Percentiles rank a stretch among this genome's conserved stretches.
phyloP scores from a whole-genome alignment of 352 stramenopile genomes.

The Globisporangium splendens region DNA sequence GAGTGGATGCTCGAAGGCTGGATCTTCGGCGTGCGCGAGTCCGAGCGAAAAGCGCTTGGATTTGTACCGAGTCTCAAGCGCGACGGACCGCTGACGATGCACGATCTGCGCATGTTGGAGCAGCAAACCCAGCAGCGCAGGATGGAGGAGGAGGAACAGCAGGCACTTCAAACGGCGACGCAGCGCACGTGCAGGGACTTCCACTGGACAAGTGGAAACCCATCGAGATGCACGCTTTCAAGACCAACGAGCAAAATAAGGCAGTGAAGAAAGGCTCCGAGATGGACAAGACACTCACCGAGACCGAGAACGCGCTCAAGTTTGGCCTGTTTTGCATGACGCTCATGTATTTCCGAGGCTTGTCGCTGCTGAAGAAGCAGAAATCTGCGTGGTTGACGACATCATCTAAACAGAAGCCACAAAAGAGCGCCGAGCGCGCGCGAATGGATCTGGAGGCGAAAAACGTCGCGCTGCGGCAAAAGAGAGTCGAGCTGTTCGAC shows the following conservation, averaged over 20 bases:
- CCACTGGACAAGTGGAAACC: conserved; percentile 72
- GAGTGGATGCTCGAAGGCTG: conserved; percentile 96
- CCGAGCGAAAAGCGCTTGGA: conserved; percentile 54
- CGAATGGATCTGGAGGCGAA: conserved; percentile 50
- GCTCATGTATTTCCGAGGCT: conserved; percentile 94
- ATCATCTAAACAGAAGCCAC: conserved; percentile 11
- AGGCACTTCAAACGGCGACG: conserved; percentile 15
- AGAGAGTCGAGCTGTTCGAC: conserved; percentile 40
- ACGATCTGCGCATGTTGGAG: conserved; percentile 62
- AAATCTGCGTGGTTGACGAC: conserved; percentile 65
- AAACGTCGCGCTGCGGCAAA: conserved; percentile 35
- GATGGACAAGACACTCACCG: conserved; percentile 62
- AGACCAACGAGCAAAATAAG: conserved; percentile 48
- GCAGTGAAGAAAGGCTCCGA: conserved; percentile 63
- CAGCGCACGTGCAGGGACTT: conserved; percentile 45
- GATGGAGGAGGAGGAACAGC: conserved; percentile 31
- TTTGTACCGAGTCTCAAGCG: conserved; percentile 86
- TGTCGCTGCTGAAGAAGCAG: conserved; percentile 87
- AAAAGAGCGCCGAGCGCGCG: conserved; percentile 35
- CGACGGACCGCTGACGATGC: conserved; percentile 66
- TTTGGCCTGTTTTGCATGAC: conserved; percentile 96
- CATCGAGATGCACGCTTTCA: conserved; percentile 64
- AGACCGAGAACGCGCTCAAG: conserved; percentile 92
- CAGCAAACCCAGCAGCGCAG: conserved; percentile 25
- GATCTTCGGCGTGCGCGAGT: conserved; percentile 93